Evolutionary conservation across 1,139 yeast genomes (phyloP).

Genomic region (Sugiyamaella paludigena): DNA sequence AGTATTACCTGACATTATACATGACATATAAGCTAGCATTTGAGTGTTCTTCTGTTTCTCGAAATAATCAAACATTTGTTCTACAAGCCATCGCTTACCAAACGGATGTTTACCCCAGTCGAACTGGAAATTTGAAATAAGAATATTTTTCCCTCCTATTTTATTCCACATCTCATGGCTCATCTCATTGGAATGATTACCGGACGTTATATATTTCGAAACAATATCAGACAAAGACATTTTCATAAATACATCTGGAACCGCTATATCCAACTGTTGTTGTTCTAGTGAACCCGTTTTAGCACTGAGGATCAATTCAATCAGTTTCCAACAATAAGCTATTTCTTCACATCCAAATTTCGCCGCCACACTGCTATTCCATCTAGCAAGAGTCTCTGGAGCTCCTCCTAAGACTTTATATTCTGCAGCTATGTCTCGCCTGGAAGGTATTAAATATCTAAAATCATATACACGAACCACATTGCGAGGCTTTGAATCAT

Average conservation of each 20-base stretch:
- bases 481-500: slow-evolving; percentile 28
- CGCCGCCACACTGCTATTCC: slow-evolving; percentile 72
- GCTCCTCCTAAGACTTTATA: slow-evolving; percentile 67
- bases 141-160: background rate
- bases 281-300: too few relatives aligned
- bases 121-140: slow-evolving; percentile 22
- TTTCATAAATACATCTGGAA: background rate
- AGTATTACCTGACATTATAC: slow-evolving; percentile 45
- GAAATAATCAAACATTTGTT: slow-evolving; percentile 61
- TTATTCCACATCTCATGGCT: background rate
- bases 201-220: background rate
- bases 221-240: background rate
- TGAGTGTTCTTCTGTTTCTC: slow-evolving; percentile 68
- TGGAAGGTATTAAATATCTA: slow-evolving; percentile 69
- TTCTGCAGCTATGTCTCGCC: slow-evolving; percentile 71
- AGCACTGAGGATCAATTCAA: slow-evolving; percentile 24
- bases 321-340: slow-evolving; percentile 75
- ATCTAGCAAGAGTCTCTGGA: slow-evolving; percentile 62
- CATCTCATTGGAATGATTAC: background rate
- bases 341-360: slow-evolving; percentile 60
- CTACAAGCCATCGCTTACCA: slow-evolving; percentile 73
- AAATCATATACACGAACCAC: slow-evolving; percentile 65
- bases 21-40: slow-evolving; percentile 87
- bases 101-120: slow-evolving; percentile 80
- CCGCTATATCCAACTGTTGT: background rate